phyloP scores from a whole-genome alignment of 495 filamentous ascomycete species.

The Lentithecium fluviatile region DNA sequence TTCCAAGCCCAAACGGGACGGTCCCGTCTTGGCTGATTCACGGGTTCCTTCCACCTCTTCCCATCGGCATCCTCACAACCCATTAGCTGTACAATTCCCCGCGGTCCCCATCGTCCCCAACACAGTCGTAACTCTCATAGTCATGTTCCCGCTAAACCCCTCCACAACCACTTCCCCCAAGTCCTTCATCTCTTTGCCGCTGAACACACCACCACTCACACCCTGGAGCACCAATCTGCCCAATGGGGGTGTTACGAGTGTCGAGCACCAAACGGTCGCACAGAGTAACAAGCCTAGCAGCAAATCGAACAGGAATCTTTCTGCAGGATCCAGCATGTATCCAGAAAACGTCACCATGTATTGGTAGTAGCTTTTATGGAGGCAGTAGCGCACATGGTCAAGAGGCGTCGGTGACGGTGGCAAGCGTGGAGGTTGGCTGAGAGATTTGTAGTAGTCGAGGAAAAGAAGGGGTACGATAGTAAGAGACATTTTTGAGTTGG shows the following conservation, averaged over 20 bases:
- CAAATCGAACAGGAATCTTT: not conserved
- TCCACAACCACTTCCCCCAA: too few species aligned
- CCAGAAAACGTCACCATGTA: not conserved
- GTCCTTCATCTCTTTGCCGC: too few species aligned
- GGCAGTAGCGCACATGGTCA: not conserved
- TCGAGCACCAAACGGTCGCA: not conserved
- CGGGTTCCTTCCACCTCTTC: too few species aligned
- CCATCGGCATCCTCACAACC: too few species aligned
- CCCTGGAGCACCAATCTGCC: too few species aligned
- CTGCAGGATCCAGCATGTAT: not conserved
- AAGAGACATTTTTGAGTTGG: not conserved
- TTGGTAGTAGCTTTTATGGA: conserved; percentile 1
- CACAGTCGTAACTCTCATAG: too few species aligned
- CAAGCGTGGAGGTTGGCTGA: not conserved
- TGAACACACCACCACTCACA: too few species aligned
- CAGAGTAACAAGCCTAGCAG: not conserved
- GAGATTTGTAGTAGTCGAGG: not conserved
- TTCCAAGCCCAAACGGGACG: too few species aligned
- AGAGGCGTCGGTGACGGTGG: not conserved
- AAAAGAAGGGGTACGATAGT: not conserved
- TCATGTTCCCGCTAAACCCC: too few species aligned
- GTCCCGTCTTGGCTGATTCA: too few species aligned
- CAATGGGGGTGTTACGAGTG: not conserved
- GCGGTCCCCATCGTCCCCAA: too few species aligned
- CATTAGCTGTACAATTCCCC: too few species aligned